A percentile compares a stretch with the other conserved stretches of the same genome.
phyloP scores from a whole-genome alignment of 2,329 filamentous ascomycete species.

The Fusarium denticulatum region DNA sequence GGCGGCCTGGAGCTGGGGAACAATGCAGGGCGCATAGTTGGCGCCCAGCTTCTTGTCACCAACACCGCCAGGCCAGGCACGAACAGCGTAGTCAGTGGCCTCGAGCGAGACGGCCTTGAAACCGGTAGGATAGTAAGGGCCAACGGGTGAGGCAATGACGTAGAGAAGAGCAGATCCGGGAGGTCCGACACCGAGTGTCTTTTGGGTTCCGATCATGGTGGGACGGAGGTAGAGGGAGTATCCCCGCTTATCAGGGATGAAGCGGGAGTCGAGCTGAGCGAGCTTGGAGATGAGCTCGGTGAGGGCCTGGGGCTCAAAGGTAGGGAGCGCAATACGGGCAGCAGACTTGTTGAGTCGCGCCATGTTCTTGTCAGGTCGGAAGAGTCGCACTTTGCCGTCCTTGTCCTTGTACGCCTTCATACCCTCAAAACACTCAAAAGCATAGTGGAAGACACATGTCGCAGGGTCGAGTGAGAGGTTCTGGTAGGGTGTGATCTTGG shows the following conservation, averaged over 20 bases:
- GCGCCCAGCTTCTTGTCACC: conserved; percentile 98
- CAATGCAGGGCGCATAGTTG: conserved; percentile 98
- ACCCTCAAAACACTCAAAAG: conserved; percentile 97
- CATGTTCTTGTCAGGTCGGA: conserved; percentile 98
- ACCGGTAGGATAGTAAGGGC: conserved; percentile 96
- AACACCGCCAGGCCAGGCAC: conserved; percentile 96
- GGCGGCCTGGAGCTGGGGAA: conserved; percentile 94
- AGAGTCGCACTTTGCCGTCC: conserved; percentile 80
- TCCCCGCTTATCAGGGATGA: conserved; percentile 86
- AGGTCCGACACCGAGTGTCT: conserved; percentile 90
- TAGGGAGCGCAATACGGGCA: conserved; percentile 91
- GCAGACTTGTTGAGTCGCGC: conserved; percentile 90
- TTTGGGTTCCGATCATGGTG: conserved; percentile 96
- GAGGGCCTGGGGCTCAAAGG: conserved; percentile 77
- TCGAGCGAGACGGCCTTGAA: conserved; percentile 98
- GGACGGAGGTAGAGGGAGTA: conserved; percentile 97
- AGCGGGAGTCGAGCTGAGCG: conserved; percentile 82
- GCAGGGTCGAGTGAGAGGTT: conserved; percentile 97
- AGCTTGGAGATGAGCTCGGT: conserved; percentile 85
- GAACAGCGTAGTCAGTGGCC: conserved; percentile 95
- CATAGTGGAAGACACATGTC: conserved; percentile 98
- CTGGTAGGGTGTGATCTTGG: conserved; percentile 91
- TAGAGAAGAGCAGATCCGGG: conserved; percentile 92
- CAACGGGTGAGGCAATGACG: conserved; percentile 95
- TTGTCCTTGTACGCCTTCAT: conserved; percentile 99